Evolutionary conservation across 2,329 filamentous ascomycete species (phyloP).

Genomic region (Arthrobotrys pseudoclavata): DNA sequence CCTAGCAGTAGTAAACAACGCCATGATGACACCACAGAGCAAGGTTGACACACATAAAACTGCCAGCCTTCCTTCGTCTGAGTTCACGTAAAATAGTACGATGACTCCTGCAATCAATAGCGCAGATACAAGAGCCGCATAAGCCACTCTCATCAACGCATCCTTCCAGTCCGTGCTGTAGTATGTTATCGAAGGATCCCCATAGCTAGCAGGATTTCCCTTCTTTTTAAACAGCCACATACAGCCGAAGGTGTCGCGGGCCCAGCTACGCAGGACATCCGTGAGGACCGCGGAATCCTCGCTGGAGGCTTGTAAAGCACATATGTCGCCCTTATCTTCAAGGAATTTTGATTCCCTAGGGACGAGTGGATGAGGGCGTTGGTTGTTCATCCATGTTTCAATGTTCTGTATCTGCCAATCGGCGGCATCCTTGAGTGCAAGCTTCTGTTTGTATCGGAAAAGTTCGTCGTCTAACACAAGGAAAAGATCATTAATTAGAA

Average conservation of each 20-base stretch:
- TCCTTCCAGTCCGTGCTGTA: constrained; percentile 51
- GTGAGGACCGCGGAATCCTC: constrained; percentile 58
- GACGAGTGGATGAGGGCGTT: constrained; percentile 45
- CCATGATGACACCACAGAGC: constrained; percentile 47
- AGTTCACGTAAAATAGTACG: constrained; percentile 33
- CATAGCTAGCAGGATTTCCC: constrained; percentile 45
- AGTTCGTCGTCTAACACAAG: constrained; percentile 42
- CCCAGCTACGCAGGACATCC: constrained; percentile 28
- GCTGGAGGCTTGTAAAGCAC: constrained; percentile 28
- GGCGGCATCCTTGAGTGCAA: constrained; percentile 21
- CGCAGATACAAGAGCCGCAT: constrained; percentile 37
- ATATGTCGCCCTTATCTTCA: constrained; percentile 36
- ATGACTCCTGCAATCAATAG: constrained; percentile 46
- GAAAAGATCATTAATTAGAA: neutral
- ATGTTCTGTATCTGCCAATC: constrained; percentile 49
- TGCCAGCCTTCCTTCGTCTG: constrained; percentile 22
- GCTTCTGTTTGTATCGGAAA: constrained; percentile 54
- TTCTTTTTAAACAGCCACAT: constrained; percentile 47
- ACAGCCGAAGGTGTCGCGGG: constrained; percentile 30
- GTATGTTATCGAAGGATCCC: constrained; percentile 42
- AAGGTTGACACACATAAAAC: constrained; percentile 47
- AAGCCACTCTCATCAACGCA: constrained; percentile 29
- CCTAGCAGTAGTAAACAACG: constrained; percentile 54
- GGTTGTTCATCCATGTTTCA: constrained; percentile 50
- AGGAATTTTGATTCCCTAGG: constrained; percentile 39